Percentiles rank a stretch among this genome's conserved stretches.
Evolutionary conservation across 345 rosid genomes (phyloP).

Genomic region (Euclidium syriacum): DNA sequence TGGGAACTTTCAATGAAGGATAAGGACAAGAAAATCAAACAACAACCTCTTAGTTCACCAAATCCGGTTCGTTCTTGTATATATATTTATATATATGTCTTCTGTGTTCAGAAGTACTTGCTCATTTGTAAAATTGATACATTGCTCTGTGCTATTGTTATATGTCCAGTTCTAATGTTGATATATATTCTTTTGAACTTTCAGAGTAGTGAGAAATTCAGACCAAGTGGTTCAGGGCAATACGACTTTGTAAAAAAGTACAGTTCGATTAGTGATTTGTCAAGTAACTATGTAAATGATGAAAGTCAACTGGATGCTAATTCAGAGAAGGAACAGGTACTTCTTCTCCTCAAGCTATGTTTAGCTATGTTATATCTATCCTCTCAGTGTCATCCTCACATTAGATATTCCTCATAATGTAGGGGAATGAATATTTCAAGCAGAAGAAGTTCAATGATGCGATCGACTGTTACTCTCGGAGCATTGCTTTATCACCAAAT

Average conservation of each 20-base stretch:
- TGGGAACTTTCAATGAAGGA: conserved; percentile 69
- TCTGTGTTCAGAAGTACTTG: not conserved
- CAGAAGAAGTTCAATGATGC: conserved; percentile 81
- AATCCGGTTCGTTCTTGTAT: conserved; percentile 28
- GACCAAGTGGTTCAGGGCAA: conserved; percentile 23
- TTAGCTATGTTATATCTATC: not conserved
- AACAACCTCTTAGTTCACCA: conserved; percentile 35
- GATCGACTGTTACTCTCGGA: conserved; percentile 80
- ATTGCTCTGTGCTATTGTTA: not conserved
- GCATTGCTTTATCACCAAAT: conserved; percentile 81
- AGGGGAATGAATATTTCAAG: conserved; percentile 89
- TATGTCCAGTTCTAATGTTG: not conserved
- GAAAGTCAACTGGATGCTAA: conserved; percentile 51
- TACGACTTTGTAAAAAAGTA: conserved; percentile 37
- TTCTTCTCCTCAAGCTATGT: conserved; percentile 18
- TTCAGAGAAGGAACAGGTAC: conserved; percentile 85
- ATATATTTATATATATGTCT: no score
- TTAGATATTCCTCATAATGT: conserved; percentile 1
- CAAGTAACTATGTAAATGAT: conserved; percentile 40
- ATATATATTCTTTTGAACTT: not conserved
- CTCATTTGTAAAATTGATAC: not conserved
- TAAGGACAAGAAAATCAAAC: conserved; percentile 58
- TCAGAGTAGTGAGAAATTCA: conserved; percentile 29
- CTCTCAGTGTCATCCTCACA: not conserved
- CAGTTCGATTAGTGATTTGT: conserved; percentile 34